These are phyloP conservation scores for Talaromyces pinophilus DNA, from an alignment of 2,329 filamentous ascomycete genomes.

Conservation along the genomic window DNA sequence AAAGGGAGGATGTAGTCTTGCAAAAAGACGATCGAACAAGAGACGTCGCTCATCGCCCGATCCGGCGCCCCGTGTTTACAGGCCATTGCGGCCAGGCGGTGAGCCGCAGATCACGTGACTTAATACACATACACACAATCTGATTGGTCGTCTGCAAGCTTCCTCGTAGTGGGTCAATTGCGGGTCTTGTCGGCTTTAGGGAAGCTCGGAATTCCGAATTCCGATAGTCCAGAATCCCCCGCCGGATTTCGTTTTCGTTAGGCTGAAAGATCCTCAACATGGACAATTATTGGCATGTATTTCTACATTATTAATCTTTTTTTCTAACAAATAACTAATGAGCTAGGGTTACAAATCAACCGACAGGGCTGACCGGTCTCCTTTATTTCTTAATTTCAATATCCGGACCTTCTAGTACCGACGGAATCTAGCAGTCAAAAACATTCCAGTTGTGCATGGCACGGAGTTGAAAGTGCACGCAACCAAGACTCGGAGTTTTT, in stretches of 20 bases:
- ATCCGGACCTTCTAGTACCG: neutral
- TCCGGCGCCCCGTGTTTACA: neutral
- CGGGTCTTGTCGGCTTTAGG: neutral
- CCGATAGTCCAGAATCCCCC: neutral
- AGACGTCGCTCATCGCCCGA: neutral
- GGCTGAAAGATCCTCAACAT: neutral
- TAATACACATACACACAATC: neutral
- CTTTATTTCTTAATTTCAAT: neutral
- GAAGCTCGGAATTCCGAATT: neutral
- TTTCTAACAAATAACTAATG: neutral
- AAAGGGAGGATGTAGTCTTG: slow-evolving; percentile 1
- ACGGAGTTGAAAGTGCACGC: neutral
- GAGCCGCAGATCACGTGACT: neutral
- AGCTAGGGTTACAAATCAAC: neutral
- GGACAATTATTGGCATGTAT: neutral
- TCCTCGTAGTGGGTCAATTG: neutral
- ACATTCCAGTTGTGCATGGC: neutral
- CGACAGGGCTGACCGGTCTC: neutral
- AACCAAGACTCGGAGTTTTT: neutral
- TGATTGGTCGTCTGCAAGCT: neutral
- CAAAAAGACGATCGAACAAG: neutral
- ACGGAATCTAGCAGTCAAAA: neutral
- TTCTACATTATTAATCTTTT: neutral
- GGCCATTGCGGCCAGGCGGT: neutral
- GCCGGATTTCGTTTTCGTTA: neutral